Percentiles rank a stretch among this genome's conserved stretches.
Conservation (phyloP, 2,329 filamentous ascomycete genomes). For the Clathrospora elynae region DNA sequence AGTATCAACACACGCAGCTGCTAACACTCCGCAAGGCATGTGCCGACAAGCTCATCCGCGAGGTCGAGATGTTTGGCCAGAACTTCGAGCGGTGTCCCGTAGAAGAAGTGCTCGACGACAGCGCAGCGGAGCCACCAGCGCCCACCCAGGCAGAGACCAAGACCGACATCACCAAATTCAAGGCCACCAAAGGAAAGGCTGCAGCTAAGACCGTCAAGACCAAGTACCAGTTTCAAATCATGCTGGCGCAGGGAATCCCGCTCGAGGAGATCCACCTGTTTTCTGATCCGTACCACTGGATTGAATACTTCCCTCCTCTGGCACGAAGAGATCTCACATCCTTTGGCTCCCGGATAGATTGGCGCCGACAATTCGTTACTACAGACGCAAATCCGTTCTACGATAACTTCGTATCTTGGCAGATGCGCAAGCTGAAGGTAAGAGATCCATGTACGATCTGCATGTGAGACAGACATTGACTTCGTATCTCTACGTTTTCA, state of each 20-base stretch:
- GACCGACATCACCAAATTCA: slow-evolving; percentile 89
- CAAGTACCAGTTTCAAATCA: slow-evolving; percentile 96
- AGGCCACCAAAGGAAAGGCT: slow-evolving; percentile 76
- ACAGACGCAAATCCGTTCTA: slow-evolving; percentile 98
- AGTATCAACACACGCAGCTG: not conserved
- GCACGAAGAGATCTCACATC: slow-evolving; percentile 79
- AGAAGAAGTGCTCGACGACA: slow-evolving; percentile 51
- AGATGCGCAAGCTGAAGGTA: slow-evolving; percentile 91
- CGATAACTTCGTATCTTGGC: slow-evolving; percentile 93
- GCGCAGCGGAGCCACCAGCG: slow-evolving; percentile 58
- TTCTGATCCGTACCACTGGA: slow-evolving; percentile 88
- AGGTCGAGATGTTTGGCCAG: slow-evolving; percentile 85
- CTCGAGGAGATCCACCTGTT: slow-evolving; percentile 90
- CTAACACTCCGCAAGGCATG: slow-evolving; percentile 60
- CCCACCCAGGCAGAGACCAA: slow-evolving; percentile 68
- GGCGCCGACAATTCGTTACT: slow-evolving; percentile 89
- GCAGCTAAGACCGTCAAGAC: slow-evolving; percentile 86
- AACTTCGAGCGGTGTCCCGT: slow-evolving; percentile 75
- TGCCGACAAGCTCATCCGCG: slow-evolving; percentile 89
- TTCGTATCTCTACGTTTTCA: too few relatives aligned
- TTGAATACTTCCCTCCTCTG: slow-evolving; percentile 86
- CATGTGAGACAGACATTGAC: too few relatives aligned
- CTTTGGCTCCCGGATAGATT: slow-evolving; percentile 87
- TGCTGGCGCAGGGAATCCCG: slow-evolving; percentile 88
- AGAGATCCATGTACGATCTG: too few relatives aligned